These are phyloP conservation scores for Leccinum disarticulatum DNA, from an alignment of 768 basidiomycete species.

Conservation along the genomic window DNA sequence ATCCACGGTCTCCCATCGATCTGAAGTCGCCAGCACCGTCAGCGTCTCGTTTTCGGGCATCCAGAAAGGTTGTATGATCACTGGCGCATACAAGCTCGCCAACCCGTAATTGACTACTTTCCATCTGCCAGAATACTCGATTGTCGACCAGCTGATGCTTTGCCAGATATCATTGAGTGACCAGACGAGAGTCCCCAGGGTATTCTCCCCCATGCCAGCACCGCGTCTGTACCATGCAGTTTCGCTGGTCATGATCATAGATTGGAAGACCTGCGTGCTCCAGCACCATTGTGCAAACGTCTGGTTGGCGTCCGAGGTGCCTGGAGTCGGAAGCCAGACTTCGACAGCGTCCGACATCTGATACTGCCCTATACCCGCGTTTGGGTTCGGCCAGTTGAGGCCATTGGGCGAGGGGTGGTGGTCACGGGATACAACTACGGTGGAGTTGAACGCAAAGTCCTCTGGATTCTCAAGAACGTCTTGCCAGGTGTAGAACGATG, in stretches of 20 bases:
- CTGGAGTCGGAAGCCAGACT: slow-evolving; percentile 53
- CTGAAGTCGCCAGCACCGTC: slow-evolving; percentile 49
- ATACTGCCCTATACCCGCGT: slow-evolving; percentile 49
- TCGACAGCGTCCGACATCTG: slow-evolving; percentile 54
- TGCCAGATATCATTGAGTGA: slow-evolving; percentile 64
- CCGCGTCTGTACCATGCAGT: slow-evolving; percentile 60
- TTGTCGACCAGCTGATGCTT: slow-evolving; percentile 52
- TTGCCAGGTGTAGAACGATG: slow-evolving; percentile 61
- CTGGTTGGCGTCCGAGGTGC: slow-evolving; percentile 47
- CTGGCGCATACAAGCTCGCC: slow-evolving; percentile 43
- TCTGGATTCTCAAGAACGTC: slow-evolving; percentile 49
- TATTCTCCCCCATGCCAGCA: slow-evolving; percentile 57
- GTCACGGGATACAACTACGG: slow-evolving; percentile 53
- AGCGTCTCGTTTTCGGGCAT: slow-evolving; percentile 48
- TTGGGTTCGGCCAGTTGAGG: slow-evolving; percentile 55
- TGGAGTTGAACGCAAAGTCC: slow-evolving; percentile 59
- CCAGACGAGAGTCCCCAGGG: slow-evolving; percentile 58
- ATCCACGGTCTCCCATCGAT: slow-evolving; percentile 46
- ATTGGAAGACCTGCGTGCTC: slow-evolving; percentile 61
- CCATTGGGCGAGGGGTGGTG: slow-evolving; percentile 51
- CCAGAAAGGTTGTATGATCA: slow-evolving; percentile 51
- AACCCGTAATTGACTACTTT: slow-evolving; percentile 57
- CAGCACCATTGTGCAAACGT: slow-evolving; percentile 66
- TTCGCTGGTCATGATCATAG: slow-evolving; percentile 54
- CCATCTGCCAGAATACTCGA: slow-evolving; percentile 61